phyloP scores from a whole-genome alignment of 2,329 filamentous ascomycete species.

The Epichloe coenophiala region DNA sequence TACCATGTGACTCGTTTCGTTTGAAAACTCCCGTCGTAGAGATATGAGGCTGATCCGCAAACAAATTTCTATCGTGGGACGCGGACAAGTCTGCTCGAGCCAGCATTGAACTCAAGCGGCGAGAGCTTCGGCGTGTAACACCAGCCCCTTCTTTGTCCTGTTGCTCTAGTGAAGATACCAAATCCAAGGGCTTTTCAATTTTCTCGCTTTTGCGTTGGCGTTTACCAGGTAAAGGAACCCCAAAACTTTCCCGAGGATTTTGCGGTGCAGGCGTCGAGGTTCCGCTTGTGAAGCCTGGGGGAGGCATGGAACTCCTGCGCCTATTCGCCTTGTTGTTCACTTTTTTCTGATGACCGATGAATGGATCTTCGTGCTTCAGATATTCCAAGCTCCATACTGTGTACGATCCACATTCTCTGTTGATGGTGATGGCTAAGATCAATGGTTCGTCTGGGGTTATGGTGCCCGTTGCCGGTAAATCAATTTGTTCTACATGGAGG shows the following conservation, averaged over 20 bases:
- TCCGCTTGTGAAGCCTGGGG: slow-evolving; percentile 59
- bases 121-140: slow-evolving; percentile 45
- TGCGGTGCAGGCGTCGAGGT: slow-evolving; percentile 63
- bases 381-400: slow-evolving; percentile 79
- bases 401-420: slow-evolving; percentile 61
- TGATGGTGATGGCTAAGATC: slow-evolving; percentile 67
- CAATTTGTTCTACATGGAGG: slow-evolving; percentile 61
- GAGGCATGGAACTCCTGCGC: slow-evolving; percentile 51
- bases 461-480: slow-evolving; percentile 34
- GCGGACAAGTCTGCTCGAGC: slow-evolving; percentile 77
- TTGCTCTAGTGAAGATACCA: slow-evolving; percentile 59
- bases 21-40: slow-evolving; percentile 33
- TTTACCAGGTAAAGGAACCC: slow-evolving; percentile 41
- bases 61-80: slow-evolving; percentile 69
- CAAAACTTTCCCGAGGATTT: slow-evolving; percentile 65
- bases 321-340: slow-evolving; percentile 33
- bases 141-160: slow-evolving; percentile 42
- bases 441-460: slow-evolving; percentile 35
- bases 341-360: slow-evolving; percentile 34
- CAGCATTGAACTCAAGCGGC: slow-evolving; percentile 82
- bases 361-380: slow-evolving; percentile 50
- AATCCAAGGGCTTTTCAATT: slow-evolving; percentile 40
- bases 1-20: slow-evolving; percentile 57
- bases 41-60: slow-evolving; percentile 49
- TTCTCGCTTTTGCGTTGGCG: slow-evolving; percentile 38